phyloP scores from a whole-genome alignment of 495 filamentous ascomycete species.

The Lasiosphaeria hispida region DNA sequence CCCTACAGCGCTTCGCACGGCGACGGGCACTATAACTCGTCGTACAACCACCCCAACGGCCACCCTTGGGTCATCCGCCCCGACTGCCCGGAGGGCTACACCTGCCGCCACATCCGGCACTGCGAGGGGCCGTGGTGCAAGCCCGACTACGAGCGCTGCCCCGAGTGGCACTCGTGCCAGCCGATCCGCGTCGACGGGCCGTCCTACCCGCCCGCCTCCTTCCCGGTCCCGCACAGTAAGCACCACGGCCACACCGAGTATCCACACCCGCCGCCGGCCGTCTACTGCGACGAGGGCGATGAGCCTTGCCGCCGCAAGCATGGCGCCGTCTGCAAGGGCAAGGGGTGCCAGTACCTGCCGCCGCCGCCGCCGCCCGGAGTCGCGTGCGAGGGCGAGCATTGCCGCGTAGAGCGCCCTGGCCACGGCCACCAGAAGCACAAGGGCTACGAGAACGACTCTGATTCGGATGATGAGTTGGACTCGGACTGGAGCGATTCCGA shows the following conservation, averaged over 20 bases:
- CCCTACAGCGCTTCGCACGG: background rate
- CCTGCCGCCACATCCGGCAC: constrained; percentile 14
- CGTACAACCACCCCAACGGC: constrained; percentile 1
- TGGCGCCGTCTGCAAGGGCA: background rate
- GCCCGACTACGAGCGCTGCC: constrained; percentile 11
- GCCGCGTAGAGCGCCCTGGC: background rate
- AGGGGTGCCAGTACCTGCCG: background rate
- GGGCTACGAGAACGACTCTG: background rate
- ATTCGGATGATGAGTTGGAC: background rate
- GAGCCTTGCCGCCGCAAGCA: background rate
- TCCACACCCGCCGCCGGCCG: background rate
- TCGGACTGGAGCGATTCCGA: no score
- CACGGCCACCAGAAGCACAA: background rate
- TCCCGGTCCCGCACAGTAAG: background rate
- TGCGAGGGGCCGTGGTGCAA: constrained; percentile 14
- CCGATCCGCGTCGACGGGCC: background rate
- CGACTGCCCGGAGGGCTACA: constrained; percentile 13
- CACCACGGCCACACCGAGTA: background rate
- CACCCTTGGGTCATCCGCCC: background rate
- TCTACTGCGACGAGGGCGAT: background rate
- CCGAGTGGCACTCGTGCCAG: constrained; percentile 16
- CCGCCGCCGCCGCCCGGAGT: background rate
- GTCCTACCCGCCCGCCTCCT: background rate
- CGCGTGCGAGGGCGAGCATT: background rate
- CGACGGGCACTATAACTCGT: background rate